These are phyloP conservation scores for Knoxdaviesia proteae DNA, from an alignment of 2,329 filamentous ascomycete genomes.

Conservation along the genomic window DNA sequence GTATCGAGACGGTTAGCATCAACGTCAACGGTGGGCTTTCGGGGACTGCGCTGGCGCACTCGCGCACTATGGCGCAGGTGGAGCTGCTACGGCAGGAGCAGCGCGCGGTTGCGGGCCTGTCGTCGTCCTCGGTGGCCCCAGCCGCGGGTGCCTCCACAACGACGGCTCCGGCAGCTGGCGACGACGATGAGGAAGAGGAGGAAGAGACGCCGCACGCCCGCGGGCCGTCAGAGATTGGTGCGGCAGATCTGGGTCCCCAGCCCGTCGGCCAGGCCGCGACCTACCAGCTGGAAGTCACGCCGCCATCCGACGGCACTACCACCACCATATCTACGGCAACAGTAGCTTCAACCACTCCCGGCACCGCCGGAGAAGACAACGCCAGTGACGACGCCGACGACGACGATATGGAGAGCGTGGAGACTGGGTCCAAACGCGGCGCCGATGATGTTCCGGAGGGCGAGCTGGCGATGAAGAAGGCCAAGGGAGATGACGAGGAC, in stretches of 20 bases:
- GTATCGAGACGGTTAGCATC: constrained; percentile 63
- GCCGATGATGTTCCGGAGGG: constrained; percentile 26
- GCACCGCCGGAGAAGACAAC: constrained; percentile 6
- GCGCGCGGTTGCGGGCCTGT: constrained; percentile 54
- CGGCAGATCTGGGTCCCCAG: constrained; percentile 71
- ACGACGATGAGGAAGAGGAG: constrained; percentile 13
- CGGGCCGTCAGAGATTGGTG: constrained; percentile 67
- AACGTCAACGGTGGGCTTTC: constrained; percentile 49
- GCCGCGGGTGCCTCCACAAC: constrained; percentile 6
- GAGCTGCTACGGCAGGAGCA: constrained; percentile 76
- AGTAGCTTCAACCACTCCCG: constrained; percentile 7
- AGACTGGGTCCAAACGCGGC: constrained; percentile 30
- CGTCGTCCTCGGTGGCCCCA: constrained; percentile 15
- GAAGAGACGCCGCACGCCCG: constrained; percentile 59
- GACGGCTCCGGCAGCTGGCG: constrained; percentile 6
- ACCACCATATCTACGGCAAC: neutral
- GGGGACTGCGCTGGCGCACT: constrained; percentile 13
- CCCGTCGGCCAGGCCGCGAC: constrained; percentile 10
- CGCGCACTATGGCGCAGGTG: constrained; percentile 53
- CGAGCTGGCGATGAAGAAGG: constrained; percentile 21
- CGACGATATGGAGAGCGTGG: constrained; percentile 12
- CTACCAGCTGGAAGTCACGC: constrained; percentile 5
- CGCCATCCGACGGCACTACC: constrained; percentile 5
- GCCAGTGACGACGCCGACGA: constrained; percentile 8
- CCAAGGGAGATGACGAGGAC: constrained; percentile 18